phyloP scores from a whole-genome alignment of 345 rosid species.

The Arabis hirsuta region DNA sequence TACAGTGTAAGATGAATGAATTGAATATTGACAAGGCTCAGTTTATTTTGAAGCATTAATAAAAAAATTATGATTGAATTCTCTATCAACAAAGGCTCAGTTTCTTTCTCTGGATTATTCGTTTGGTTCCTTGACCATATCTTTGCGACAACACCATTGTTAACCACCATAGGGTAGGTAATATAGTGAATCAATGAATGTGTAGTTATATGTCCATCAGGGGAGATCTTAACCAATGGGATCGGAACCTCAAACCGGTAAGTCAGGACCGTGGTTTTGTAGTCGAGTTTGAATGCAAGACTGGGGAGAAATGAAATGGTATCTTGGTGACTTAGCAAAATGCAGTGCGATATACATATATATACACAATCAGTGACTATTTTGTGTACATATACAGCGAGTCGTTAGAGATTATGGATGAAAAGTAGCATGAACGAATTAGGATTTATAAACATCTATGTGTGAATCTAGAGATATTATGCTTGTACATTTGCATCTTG shows the following conservation, averaged over 20 bases:
- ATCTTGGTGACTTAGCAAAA: background rate
- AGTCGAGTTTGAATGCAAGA: background rate
- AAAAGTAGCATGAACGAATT: too few species aligned
- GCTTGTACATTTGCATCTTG: conserved; percentile 17
- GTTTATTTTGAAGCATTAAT: too few species aligned
- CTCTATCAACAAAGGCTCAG: background rate
- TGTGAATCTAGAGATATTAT: conserved; percentile 5
- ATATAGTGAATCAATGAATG: background rate
- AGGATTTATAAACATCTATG: too few species aligned
- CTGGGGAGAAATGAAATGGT: background rate
- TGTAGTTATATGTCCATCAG: too few species aligned
- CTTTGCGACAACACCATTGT: background rate
- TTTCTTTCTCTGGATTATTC: conserved; percentile 10
- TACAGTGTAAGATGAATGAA: conserved; percentile 25
- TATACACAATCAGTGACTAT: too few species aligned
- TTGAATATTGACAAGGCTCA: too few species aligned
- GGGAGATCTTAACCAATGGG: background rate
- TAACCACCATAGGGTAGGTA: background rate
- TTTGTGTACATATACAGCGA: too few species aligned
- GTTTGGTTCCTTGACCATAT: background rate
- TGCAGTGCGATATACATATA: too few species aligned
- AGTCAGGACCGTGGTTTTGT: background rate
- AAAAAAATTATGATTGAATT: too few species aligned
- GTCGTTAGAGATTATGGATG: too few species aligned
- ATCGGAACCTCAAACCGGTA: background rate